Base-by-base conservation (phyloP, 345 rosid species). In the Eucalyptus cloeziana region DNA sequence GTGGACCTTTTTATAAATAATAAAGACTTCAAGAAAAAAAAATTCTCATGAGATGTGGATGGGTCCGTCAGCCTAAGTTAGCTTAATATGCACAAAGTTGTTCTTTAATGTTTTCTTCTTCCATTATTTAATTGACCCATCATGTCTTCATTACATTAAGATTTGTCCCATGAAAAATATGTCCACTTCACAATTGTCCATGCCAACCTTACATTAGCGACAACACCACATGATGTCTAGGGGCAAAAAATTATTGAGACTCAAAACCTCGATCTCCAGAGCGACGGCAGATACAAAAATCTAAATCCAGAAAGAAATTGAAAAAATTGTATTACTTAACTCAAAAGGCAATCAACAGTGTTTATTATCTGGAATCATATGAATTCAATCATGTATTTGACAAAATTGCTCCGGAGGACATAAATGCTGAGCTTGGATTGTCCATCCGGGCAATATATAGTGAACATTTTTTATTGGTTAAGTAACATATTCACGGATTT, bases 401-500 rank as follows among this genome's bases (percentile, higher is more conserved):
- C 22, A 69, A 69, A 33, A 69, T 69, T 31, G 22, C 11, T 2
- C 76, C 2, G 19, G 37, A 67, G n/a, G 64, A 31, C 76, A n/a
- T 2, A 14, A 15, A 67, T n/a, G 37, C 19, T 7, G 40, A n/a
- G 76, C 76, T 67, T 67, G 40, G 33, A n/a, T 67, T 67, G 76
- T 67, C 40, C 21, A 67, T 67, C 76, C 4, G 1, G 11, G 76
- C 3, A n/a, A 67, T 15, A n/a, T n/a, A 5, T 67, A 2, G 14
- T 14, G 76, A 64, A 2, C 21, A 15, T 58, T 9, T 9, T 4
- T 25, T 58, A 58, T 64, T 14, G 33, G 6, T 64, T 15, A 64
- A 13, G 33, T 64, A n/a, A 64, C 17, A 64, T n/a, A 0, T 4
- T n/a, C 5, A 33, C 3, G 3, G 40, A n/a, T 15, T n/a, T 0